Base-by-base conservation (phyloP, 805 yeast species). In the Wickerhamiella domercqiae region DNA sequence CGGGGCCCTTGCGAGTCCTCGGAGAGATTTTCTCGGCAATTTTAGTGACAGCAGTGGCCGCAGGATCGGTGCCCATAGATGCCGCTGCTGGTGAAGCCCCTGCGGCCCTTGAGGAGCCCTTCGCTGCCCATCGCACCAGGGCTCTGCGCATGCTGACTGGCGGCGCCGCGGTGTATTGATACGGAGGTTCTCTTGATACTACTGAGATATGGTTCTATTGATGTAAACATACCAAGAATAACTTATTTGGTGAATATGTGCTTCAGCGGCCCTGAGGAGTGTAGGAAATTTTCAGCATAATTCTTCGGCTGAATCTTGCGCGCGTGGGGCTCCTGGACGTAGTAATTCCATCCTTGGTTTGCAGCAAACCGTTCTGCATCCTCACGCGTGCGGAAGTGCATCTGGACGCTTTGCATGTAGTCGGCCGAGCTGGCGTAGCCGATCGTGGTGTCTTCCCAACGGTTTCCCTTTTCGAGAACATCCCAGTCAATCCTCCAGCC, bases 381-480 rank as follows among this genome's bases (percentile, higher is more conserved):
- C 34, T 81, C 87, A 58, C 71, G 75, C 36, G 75, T 63, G 52
- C 73, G 78, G 55, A 81, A 81, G 55, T 74, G 73, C 65, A 81
- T 59, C 53, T 70, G 70, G 6, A 87, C 76, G 14, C 78, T 83
- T 61, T 80, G 71, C 69, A 82, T 76, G 60, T 73, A 75, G 56
- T 81, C 94, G 26, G 79, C 71, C 32, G 78, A 66, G 33, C 80
- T 70, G 51, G 79, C 86, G 64, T 79, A 81, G 19, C 94, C 94
- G 59, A 81, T 81, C 54, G 81, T 64, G 55, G 79, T 87, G 59
- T 81, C 81, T 55, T 81, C 94, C 93, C 93, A 81, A 55, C 90
- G 65, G 63, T 81, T 73, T 17, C 78, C 81, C 51, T 75, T 72
- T 32, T 74, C 74, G 39, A 76, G 61, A 30, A 80, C 70, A 53